Evolutionary conservation across 2,329 filamentous ascomycete genomes (phyloP), one percentile per base, ranked within the genome.

Genomic region (Xylaria sp.): DNA sequence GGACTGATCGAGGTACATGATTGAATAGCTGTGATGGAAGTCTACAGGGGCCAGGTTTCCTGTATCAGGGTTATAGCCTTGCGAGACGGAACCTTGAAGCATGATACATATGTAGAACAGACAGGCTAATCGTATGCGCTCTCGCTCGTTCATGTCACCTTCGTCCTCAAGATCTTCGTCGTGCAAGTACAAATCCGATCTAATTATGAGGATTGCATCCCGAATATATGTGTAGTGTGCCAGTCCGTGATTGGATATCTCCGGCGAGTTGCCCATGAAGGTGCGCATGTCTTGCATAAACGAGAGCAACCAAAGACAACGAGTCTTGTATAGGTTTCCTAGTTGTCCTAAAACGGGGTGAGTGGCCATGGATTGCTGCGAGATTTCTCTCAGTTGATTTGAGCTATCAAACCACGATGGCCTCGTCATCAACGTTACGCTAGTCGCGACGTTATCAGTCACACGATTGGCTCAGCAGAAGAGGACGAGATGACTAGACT

Each of bases 331-430:
- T 13, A 69, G 56, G n/a, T 63, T 69, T n/a, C 23, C 65, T 7
- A 61, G 3, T 9, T 67, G 59, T 17, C 64, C 59, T 4, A 67
- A 48, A 4, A 67, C 54, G 3, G 67, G 65, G 23, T 67, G 67
- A 33, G 67, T 23, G 10, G 31, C 17, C 26, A 60, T 53, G 9
- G 65, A 28, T 20, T 69, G 67, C 36, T 69, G 58, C 4, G 67
- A 67, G 33, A 69, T 69, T 42, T 69, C 59, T 28, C 64, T 57
- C 51, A 69, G 31, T 36, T 67, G 63, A 58, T 69, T 69, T 2
- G 67, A 67, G 36, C 67, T 69, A 31, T 69, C 67, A 15, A 69
- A 69, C 67, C 64, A 69, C 6, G 67, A 69, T 17, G 65, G 67
- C 33, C 65, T 54, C 0, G 59, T 58, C 67, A 69, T 67, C 26